Conservation (phyloP, 2,329 filamentous ascomycete species). For the Tolypocladium endophyticum region DNA sequence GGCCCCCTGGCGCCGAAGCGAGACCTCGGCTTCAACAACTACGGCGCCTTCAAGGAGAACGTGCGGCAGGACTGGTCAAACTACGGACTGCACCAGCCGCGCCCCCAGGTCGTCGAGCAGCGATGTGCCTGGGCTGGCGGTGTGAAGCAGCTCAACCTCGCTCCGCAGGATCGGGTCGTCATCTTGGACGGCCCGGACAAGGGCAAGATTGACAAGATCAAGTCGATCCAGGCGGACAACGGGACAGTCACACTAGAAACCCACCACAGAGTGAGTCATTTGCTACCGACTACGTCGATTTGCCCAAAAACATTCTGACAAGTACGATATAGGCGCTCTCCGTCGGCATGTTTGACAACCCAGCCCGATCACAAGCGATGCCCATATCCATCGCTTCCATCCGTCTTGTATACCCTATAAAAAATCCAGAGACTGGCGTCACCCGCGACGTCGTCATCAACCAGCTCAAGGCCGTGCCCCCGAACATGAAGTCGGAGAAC, state of each 20-base stretch:
- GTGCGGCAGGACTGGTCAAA: conserved; percentile 25
- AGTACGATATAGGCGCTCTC: conserved; percentile 14
- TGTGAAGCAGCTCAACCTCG: conserved; percentile 48
- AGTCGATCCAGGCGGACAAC: conserved; percentile 38
- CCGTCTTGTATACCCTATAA: conserved; percentile 70
- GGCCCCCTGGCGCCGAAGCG: conserved; percentile 70
- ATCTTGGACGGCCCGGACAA: conserved; percentile 67
- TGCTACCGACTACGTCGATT: not conserved
- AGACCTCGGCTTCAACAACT: conserved; percentile 54
- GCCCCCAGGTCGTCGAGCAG: conserved; percentile 25
- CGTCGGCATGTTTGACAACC: conserved; percentile 18
- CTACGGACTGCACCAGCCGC: conserved; percentile 16
- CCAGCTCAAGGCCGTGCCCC: conserved; percentile 47
- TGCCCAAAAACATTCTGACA: not conserved
- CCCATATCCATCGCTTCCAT: conserved; percentile 60
- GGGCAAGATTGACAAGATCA: conserved; percentile 73
- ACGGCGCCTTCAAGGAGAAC: conserved; percentile 41
- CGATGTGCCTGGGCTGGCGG: conserved; percentile 47
- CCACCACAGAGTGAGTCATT: conserved; percentile 48
- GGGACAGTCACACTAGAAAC: conserved; percentile 53
- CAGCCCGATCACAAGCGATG: conserved; percentile 18
- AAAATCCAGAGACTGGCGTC: conserved; percentile 51
- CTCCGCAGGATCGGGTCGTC: conserved; percentile 67
- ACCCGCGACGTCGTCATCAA: conserved; percentile 70
- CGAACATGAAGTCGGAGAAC: conserved; percentile 33